phyloP scores from a whole-genome alignment of 1,284 basidiomycete genomes.

The Moniliella sp. region DNA sequence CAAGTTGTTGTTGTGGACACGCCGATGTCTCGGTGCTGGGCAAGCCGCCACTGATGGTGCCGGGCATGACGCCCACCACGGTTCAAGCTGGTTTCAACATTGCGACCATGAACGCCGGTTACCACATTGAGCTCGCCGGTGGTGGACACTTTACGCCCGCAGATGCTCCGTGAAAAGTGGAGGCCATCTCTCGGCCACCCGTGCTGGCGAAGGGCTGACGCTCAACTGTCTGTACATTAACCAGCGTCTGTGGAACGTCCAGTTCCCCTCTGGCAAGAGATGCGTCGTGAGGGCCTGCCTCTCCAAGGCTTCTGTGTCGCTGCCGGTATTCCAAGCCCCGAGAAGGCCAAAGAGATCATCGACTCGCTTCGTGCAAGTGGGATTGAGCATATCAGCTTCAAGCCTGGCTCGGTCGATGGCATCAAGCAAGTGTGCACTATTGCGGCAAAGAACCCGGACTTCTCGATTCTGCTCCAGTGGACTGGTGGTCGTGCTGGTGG shows the following conservation, averaged over 20 bases:
- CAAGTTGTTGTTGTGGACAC: conserved; percentile 50
- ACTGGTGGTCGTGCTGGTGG: conserved; percentile 97
- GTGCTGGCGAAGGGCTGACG: conserved; percentile 45
- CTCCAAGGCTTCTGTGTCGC: conserved; percentile 95
- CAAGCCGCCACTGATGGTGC: conserved; percentile 92
- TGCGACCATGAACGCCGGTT: conserved; percentile 75
- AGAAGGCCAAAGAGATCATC: conserved; percentile 84
- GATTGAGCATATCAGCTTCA: conserved; percentile 86
- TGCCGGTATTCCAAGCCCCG: conserved; percentile 73
- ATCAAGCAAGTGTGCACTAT: conserved; percentile 92
- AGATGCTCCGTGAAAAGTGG: conserved; percentile 67
- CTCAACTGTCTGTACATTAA: conserved; percentile 95
- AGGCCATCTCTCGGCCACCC: conserved; percentile 13
- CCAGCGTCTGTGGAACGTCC: conserved; percentile 79
- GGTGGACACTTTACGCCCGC: conserved; percentile 86
- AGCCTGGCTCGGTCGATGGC: conserved; percentile 87
- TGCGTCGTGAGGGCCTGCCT: conserved; percentile 80
- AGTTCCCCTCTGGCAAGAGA: conserved; percentile 86
- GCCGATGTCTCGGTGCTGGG: conserved; percentile 77
- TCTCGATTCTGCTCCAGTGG: conserved; percentile 96
- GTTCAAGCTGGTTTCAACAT: conserved; percentile 25
- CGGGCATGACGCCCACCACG: conserved; percentile 51
- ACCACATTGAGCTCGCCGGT: conserved; percentile 85
- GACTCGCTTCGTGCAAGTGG: conserved; percentile 53
- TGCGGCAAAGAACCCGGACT: conserved; percentile 76